Percentiles rank a stretch among this genome's conserved stretches.
phyloP scores from a whole-genome alignment of 2,329 filamentous ascomycete genomes.

The Fusarium sp. region DNA sequence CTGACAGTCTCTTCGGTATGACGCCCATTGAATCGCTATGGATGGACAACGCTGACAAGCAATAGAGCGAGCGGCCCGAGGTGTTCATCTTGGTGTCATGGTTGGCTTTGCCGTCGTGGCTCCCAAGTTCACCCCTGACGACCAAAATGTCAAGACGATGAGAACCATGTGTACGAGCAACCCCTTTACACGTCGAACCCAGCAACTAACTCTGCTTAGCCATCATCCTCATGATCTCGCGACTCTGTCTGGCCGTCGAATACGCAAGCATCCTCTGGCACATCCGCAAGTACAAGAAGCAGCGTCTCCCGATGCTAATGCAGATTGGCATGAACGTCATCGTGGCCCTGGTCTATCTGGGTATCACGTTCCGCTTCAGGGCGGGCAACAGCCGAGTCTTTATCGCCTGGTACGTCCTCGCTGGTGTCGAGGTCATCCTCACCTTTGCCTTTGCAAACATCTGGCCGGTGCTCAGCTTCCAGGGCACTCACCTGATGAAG shows the following conservation, averaged over 20 bases:
- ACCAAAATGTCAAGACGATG: slow-evolving; percentile 52
- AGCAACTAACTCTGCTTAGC: slow-evolving; percentile 36
- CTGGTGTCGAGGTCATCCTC: slow-evolving; percentile 61
- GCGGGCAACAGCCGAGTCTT: slow-evolving; percentile 49
- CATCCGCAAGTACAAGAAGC: slow-evolving; percentile 52
- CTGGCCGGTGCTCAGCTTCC: slow-evolving; percentile 68
- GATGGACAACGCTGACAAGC: not conserved
- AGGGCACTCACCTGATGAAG: slow-evolving; percentile 71
- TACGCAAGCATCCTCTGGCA: slow-evolving; percentile 61
- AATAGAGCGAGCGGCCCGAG: slow-evolving; percentile 64
- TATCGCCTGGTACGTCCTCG: slow-evolving; percentile 64
- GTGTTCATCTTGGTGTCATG: slow-evolving; percentile 71
- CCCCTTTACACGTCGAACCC: no score
- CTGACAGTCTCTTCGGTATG: slow-evolving; percentile 69
- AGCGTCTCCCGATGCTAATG: slow-evolving; percentile 48
- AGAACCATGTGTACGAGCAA: slow-evolving; percentile 51
- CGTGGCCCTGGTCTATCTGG: slow-evolving; percentile 53
- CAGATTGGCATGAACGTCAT: slow-evolving; percentile 50
- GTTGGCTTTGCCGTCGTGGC: slow-evolving; percentile 72
- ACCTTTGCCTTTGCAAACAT: slow-evolving; percentile 64
- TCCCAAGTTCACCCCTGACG: slow-evolving; percentile 53
- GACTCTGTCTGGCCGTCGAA: slow-evolving; percentile 63
- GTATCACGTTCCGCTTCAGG: slow-evolving; percentile 53
- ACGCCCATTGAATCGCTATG: fast-evolving
- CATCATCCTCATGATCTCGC: slow-evolving; percentile 62